These are phyloP conservation scores for Phytophthora lateralis DNA, from an alignment of 352 stramenopile genomes.

Conservation along the genomic window DNA sequence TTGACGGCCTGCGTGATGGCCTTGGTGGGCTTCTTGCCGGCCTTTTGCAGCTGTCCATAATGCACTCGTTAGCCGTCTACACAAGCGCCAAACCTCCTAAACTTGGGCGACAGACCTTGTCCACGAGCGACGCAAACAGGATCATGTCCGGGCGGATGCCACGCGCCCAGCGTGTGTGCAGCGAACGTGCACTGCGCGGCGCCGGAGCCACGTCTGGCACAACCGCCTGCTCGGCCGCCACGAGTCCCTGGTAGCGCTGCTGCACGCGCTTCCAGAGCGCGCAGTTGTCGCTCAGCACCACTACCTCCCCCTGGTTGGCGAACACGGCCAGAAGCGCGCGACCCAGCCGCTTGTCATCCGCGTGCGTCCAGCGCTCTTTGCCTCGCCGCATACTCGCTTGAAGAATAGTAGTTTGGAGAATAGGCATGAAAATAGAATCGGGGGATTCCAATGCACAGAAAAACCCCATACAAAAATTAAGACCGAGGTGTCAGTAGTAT, in stretches of 20 bases:
- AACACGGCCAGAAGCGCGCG: conserved; percentile 35
- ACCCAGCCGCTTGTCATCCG: conserved; percentile 35
- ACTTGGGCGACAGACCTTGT: conserved; percentile 17
- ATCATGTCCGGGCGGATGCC: conserved; percentile 36
- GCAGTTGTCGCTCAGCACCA: conserved; percentile 35
- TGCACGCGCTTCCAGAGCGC: conserved; percentile 40
- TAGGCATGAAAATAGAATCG: conserved; percentile 28
- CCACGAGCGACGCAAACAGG: conserved; percentile 32
- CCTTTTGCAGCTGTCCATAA: conserved; percentile 21
- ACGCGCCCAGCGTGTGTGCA: conserved; percentile 37
- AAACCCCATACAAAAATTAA: conserved; percentile 18
- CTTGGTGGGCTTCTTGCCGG: conserved; percentile 24
- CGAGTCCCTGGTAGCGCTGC: conserved; percentile 33
- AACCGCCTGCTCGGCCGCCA: conserved; percentile 23
- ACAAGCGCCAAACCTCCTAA: not conserved
- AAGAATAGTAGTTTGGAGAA: conserved; percentile 9
- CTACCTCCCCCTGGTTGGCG: conserved; percentile 18
- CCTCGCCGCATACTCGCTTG: conserved; percentile 27
- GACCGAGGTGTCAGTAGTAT: conserved; percentile 8
- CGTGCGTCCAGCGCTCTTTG: conserved; percentile 42
- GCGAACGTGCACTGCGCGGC: conserved; percentile 29
- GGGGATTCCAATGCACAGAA: conserved; percentile 2
- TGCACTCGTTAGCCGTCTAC: conserved; percentile 13
- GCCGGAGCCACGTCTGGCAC: conserved; percentile 14
- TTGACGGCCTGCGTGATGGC: conserved; percentile 25